phyloP scores from a whole-genome alignment of 208 protist species.

The Leishmania lainsoni region DNA sequence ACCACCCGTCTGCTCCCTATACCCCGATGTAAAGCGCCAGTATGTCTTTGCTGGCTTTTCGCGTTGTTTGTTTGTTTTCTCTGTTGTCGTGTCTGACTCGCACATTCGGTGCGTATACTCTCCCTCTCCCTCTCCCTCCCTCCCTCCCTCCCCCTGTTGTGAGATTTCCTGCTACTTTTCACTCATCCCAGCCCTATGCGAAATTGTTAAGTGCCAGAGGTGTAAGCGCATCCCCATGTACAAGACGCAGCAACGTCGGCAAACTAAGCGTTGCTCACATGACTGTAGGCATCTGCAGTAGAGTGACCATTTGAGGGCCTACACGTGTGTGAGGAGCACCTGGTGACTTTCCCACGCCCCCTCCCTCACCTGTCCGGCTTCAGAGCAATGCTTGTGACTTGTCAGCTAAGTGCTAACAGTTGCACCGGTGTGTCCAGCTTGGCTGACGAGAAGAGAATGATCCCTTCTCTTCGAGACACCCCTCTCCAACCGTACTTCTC shows the following conservation, averaged over 20 bases:
- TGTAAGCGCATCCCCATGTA: neutral
- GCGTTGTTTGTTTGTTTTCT: no score
- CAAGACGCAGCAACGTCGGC: neutral
- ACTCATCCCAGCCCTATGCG: neutral
- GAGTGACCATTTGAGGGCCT: neutral
- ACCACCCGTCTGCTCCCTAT: no score
- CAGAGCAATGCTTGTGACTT: neutral
- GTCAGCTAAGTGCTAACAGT: neutral
- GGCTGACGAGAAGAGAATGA: neutral
- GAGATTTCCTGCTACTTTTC: neutral
- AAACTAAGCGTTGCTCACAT: neutral
- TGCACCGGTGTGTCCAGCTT: neutral
- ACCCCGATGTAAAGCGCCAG: neutral
- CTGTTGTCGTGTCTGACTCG: no score
- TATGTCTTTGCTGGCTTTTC: neutral
- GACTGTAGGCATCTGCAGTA: neutral
- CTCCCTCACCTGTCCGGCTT: neutral
- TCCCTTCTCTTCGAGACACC: neutral
- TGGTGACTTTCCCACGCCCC: neutral
- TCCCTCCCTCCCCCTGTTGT: no score
- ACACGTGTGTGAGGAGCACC: neutral
- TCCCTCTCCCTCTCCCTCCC: no score
- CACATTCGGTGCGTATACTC: neutral
- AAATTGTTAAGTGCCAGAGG: neutral
- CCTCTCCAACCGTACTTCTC: neutral